Conservation (phyloP, 1,139 yeast genomes). For the Suhomyces maxii region DNA sequence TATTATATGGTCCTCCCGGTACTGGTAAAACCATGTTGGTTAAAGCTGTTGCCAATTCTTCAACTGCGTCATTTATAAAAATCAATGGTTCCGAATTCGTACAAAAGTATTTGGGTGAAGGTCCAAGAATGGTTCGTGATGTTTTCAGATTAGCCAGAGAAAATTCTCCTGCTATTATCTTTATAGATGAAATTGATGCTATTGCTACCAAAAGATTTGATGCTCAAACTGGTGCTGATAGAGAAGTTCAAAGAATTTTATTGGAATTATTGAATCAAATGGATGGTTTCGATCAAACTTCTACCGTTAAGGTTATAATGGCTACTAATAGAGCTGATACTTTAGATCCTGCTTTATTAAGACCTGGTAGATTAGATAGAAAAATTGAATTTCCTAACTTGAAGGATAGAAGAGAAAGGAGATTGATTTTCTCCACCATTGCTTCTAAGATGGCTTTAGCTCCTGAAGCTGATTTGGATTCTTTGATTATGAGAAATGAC, state of each 20-base stretch:
- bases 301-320: constrained; percentile 97
- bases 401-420: constrained; percentile 95
- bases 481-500: constrained; percentile 91
- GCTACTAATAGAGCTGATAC: constrained; percentile 99
- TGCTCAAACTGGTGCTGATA: constrained; percentile 99
- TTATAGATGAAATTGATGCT: constrained; percentile 88
- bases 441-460: constrained; percentile 98
- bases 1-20: constrained; percentile 98
- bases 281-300: constrained; percentile 98
- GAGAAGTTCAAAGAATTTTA: constrained; percentile 97
- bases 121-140: constrained; percentile 99
- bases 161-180: constrained; percentile 93
- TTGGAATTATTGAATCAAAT: constrained; percentile 95
- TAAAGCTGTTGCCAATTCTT: constrained; percentile 96
- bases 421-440: constrained; percentile 91
- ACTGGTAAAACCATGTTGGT: constrained; percentile 99
- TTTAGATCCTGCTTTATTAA: constrained; percentile 91
- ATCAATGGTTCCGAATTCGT: constrained; percentile 98
- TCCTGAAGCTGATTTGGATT: constrained; percentile 95
- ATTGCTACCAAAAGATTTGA: constrained; percentile 99
- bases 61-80: constrained; percentile 94
- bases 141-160: constrained; percentile 96
- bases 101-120: constrained; percentile 97
- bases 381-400: constrained; percentile 95
- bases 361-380: constrained; percentile 98